Evolutionary conservation across 1,284 basidiomycete species (phyloP), one percentile per base, ranked within the genome.

Genomic region (Tremellales sp.): DNA sequence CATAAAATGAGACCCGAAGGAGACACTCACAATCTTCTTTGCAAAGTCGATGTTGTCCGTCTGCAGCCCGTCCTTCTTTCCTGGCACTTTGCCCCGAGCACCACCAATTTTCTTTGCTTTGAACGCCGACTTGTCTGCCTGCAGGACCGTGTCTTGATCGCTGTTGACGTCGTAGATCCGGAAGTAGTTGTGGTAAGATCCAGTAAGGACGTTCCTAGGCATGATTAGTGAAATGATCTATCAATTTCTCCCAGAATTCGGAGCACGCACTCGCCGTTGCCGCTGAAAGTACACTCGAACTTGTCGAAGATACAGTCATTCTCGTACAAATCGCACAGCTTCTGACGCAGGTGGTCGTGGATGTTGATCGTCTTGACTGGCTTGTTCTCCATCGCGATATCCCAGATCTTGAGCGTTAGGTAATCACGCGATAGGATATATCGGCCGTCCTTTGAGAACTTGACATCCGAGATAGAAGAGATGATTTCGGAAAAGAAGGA

Each of bases 401-500:
- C 96, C 96, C 96, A 99, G 67, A 99, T 94, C 81, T 97, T 97
- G 64, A 99, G 79, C 43, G 93, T 96, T 33, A 99, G 79, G 74
- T 98, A 98, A 77, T 99, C 96, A 57, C 96, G 83, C 49, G 93
- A 90, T 40, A 99, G 80, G 62, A 98, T 96, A 77, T 97, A 97
- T 53, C 93, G 85, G 1, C 96, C 96, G 65, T 98, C 96, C 52
- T 86, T 86, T 57, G 90, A 94, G 78, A 99, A 99, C 76, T 97
- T 97, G 76, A 99, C 94, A 74, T 99, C 96, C 40, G 96, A 97
- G 68, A 99, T 97, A 45, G 94, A 97, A 6, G 93, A 97, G 60
- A 99, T 98, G 68, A 98, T 99, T 77, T 99, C 96, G n/a, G 91
- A 96, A 76, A 99, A 99, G 82, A 99, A 99, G 2, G 96, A 97